phyloP scores from a whole-genome alignment of 2,329 filamentous ascomycete genomes.

The Tolypocladium ophioglossoides region DNA sequence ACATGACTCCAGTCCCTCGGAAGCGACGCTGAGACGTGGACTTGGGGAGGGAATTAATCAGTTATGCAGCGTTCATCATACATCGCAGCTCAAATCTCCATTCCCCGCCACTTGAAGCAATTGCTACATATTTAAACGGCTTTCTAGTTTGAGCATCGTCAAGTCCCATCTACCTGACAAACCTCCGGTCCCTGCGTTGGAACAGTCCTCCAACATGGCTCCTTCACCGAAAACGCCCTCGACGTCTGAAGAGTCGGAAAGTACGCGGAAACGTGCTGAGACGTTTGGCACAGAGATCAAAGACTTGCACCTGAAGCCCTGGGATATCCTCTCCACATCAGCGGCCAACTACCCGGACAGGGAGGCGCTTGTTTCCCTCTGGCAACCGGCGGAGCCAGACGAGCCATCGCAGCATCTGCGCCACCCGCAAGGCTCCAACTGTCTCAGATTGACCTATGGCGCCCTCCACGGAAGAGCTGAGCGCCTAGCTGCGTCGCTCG shows the following conservation, averaged over 20 bases:
- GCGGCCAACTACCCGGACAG: conserved; percentile 15
- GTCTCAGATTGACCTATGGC: conserved; percentile 20
- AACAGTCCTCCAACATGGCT: not conserved
- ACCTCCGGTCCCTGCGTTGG: not conserved
- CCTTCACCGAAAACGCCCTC: not conserved
- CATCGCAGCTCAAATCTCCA: not conserved
- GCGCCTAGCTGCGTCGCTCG: conserved; percentile 13
- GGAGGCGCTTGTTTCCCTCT: conserved; percentile 25
- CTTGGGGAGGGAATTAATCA: not conserved
- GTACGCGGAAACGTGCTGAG: conserved; percentile 12
- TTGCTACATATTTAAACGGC: not conserved
- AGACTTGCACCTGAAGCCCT: conserved; percentile 19
- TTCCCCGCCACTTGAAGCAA: not conserved
- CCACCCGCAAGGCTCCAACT: conserved; percentile 2
- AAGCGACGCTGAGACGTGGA: not conserved
- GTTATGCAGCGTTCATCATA: no score
- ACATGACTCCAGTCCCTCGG: not conserved
- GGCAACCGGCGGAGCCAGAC: conserved; percentile 13
- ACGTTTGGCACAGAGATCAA: conserved; percentile 14
- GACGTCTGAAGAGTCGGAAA: not conserved
- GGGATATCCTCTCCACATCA: conserved; percentile 20
- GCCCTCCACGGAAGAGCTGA: conserved; percentile 14
- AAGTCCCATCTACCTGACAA: not conserved
- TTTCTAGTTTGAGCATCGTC: not conserved
- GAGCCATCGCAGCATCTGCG: not conserved